Conservation (phyloP, 805 yeast genomes). For the Candida sakaeoensis region DNA sequence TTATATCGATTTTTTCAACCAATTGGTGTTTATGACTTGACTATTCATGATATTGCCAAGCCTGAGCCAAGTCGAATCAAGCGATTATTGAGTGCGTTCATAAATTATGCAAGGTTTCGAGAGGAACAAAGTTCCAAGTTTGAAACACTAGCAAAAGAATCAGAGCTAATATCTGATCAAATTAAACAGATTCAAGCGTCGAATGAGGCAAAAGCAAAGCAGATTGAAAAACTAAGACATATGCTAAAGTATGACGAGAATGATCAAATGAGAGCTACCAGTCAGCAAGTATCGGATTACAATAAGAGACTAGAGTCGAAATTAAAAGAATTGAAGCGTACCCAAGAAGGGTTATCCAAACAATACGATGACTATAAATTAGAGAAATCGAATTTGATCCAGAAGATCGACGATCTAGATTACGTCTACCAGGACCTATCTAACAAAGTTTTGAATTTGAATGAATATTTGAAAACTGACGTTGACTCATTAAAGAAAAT, state of each 20-base stretch:
- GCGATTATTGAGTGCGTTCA: slow-evolving; percentile 73
- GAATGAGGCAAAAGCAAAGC: slow-evolving; percentile 29
- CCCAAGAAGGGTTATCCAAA: slow-evolving; percentile 57
- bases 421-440: slow-evolving; percentile 54
- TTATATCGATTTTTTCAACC: slow-evolving; percentile 60
- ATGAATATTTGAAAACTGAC: slow-evolving; percentile 57
- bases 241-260: slow-evolving; percentile 25
- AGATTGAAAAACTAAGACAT: slow-evolving; percentile 28
- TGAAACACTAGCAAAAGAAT: slow-evolving; percentile 50
- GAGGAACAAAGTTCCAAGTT: slow-evolving; percentile 72
- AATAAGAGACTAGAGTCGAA: slow-evolving; percentile 59
- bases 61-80: slow-evolving; percentile 71
- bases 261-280: slow-evolving; percentile 27
- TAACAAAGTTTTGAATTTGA: slow-evolving; percentile 56
- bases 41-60: slow-evolving; percentile 65
- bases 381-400: slow-evolving; percentile 55
- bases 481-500: slow-evolving; percentile 51
- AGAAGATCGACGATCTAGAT: slow-evolving; percentile 58
- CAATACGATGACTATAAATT: slow-evolving; percentile 64
- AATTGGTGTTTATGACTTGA: slow-evolving; percentile 77
- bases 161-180: slow-evolving; percentile 30
- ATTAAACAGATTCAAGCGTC: slow-evolving; percentile 37
- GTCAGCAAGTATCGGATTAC: slow-evolving; percentile 40
- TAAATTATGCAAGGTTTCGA: slow-evolving; percentile 80
- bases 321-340: slow-evolving; percentile 53